A percentile compares a stretch with the other conserved stretches of the same genome.
Conservation (phyloP, 768 basidiomycete species). For the Xerocomellus chrysenteron region DNA sequence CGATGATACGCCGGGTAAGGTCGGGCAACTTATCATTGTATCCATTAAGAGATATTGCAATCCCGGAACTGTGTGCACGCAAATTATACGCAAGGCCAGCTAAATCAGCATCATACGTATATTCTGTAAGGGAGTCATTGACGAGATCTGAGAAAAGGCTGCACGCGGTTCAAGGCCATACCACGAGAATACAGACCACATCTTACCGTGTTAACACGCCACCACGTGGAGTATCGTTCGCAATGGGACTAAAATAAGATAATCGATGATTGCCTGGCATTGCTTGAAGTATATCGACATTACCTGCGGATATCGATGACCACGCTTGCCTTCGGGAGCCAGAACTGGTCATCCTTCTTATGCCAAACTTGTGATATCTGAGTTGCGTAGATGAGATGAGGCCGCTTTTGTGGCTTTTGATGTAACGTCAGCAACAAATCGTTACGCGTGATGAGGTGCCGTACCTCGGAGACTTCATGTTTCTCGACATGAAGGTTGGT, state of each 20-base stretch:
- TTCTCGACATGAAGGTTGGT: conserved; percentile 82
- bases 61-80: conserved; percentile 57
- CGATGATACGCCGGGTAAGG: conserved; percentile 69
- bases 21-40: conserved; percentile 91
- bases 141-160: conserved; percentile 85
- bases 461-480: conserved; percentile 61
- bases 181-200: background rate
- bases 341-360: conserved; percentile 97
- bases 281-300: conserved; percentile 4
- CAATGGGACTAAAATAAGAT: conserved; percentile 46
- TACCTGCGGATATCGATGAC: conserved; percentile 77
- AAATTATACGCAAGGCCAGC: conserved; percentile 83
- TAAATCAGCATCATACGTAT: conserved; percentile 87
- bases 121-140: conserved; percentile 86
- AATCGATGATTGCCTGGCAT: background rate
- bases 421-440: background rate
- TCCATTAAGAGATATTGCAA: conserved; percentile 69
- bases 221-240: conserved; percentile 62
- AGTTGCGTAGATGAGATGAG: conserved; percentile 73
- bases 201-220: conserved; percentile 70
- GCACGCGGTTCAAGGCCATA: background rate
- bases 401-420: conserved; percentile 67
- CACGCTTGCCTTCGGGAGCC: conserved; percentile 86
- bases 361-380: conserved; percentile 81
- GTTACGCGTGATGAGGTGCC: conserved; percentile 4